Conservation (phyloP, 495 filamentous ascomycete species). For the Neurospora sp. region DNA sequence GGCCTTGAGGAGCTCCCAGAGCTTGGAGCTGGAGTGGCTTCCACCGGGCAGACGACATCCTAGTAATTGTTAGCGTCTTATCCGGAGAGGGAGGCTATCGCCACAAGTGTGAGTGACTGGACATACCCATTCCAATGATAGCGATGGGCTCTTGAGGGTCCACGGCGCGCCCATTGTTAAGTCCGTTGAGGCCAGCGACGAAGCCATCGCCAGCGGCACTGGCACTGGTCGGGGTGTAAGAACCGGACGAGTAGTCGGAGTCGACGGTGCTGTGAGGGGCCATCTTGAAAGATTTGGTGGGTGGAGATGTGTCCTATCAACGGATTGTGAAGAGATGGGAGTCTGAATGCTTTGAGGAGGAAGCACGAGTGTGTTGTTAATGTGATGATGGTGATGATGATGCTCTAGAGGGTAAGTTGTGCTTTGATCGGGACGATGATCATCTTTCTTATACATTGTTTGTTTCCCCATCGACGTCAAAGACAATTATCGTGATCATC, state of each 20-base stretch:
- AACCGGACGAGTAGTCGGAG: neutral
- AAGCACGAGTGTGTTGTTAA: neutral
- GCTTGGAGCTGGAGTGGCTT: conserved; percentile 26
- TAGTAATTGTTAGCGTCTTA: neutral
- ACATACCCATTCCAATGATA: conserved; percentile 35
- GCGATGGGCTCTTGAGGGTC: conserved; percentile 29
- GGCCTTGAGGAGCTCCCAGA: conserved; percentile 29
- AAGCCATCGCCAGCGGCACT: neutral
- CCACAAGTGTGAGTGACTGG: neutral
- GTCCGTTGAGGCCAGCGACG: neutral
- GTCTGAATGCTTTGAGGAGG: neutral
- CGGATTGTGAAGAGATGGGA: neutral
- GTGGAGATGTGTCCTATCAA: neutral
- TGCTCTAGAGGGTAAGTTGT: neutral
- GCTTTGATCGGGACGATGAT: neutral
- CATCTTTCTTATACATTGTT: neutral
- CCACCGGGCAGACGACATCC: conserved; percentile 41
- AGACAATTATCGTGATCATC: neutral
- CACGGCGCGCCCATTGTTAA: neutral
- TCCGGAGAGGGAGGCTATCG: too few species aligned
- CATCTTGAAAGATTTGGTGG: neutral
- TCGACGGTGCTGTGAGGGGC: neutral
- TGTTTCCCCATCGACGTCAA: neutral
- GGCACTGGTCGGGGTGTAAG: neutral
- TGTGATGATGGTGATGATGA: neutral